These are phyloP conservation scores for Cladophialophora immunda DNA, from an alignment of 2,329 filamentous ascomycete species.

Conservation along the genomic window DNA sequence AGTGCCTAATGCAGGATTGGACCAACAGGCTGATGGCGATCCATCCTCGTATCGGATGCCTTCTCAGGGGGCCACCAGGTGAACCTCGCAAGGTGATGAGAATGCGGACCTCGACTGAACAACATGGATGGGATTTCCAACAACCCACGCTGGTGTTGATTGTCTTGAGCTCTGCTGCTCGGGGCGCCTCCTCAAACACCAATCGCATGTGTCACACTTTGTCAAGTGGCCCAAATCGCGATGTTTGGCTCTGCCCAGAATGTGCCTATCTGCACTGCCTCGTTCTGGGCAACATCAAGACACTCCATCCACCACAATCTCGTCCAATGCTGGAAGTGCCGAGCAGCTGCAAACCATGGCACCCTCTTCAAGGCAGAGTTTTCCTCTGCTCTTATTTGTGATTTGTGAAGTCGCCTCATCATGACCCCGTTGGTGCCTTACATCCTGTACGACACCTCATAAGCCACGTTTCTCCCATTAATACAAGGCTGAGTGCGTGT, in stretches of 20 bases:
- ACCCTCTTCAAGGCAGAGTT: slow-evolving; percentile 7
- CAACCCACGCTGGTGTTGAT: not conserved
- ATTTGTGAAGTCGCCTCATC: not conserved
- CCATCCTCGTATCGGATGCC: not conserved
- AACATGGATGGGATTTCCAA: not conserved
- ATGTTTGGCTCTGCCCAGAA: slow-evolving; percentile 23
- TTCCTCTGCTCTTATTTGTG: slow-evolving; percentile 10
- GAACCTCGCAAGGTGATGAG: not conserved
- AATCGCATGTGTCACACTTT: slow-evolving; percentile 10
- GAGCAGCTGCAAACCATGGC: slow-evolving; percentile 4
- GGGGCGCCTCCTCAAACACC: slow-evolving; percentile 29
- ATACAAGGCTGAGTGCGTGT: slow-evolving; percentile 11
- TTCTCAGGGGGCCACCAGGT: not conserved
- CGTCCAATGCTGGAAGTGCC: not conserved
- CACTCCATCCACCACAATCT: slow-evolving; percentile 11
- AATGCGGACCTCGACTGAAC: not conserved
- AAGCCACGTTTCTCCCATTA: not conserved
- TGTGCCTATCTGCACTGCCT: slow-evolving; percentile 29
- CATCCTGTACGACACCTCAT: not conserved
- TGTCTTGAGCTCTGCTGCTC: not conserved
- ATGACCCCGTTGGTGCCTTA: not conserved
- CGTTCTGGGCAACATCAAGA: slow-evolving; percentile 22
- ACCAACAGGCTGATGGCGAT: not conserved
- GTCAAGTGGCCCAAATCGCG: slow-evolving; percentile 20
- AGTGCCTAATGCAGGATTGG: not conserved